Evolutionary conservation across 306 rosid species (phyloP).

Genomic region (Mimosa bimucronata): DNA sequence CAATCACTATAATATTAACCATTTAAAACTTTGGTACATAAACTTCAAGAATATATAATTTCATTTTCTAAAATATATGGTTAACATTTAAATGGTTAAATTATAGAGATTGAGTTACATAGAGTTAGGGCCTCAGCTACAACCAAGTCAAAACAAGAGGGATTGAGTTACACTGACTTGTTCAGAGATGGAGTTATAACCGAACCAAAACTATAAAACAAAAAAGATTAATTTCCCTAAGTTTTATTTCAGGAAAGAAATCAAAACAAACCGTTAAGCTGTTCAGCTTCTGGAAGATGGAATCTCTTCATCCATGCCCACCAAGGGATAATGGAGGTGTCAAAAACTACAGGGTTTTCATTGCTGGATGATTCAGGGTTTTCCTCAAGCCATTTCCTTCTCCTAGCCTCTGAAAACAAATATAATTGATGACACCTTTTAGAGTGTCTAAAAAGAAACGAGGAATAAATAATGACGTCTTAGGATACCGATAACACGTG

Average conservation of each 20-base stretch:
- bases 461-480: not conserved
- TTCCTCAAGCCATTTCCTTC: conserved; percentile 90
- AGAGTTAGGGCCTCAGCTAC: no score
- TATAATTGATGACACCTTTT: not conserved
- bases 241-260: conserved; percentile 20
- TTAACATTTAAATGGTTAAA: no score
- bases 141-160: no score
- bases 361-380: conserved; percentile 87
- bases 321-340: conserved; percentile 95
- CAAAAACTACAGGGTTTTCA: conserved; percentile 76
- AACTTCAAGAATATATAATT: no score
- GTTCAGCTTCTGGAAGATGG: conserved; percentile 98
- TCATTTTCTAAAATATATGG: no score
- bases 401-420: conserved; percentile 80
- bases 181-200: no score
- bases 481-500: not conserved
- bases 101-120: no score
- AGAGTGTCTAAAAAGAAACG: conserved; percentile 12
- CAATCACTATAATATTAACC: no score
- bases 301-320: conserved; percentile 98
- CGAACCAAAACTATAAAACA: no score
- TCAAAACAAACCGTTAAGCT: conserved; percentile 74
- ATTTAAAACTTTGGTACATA: no score
- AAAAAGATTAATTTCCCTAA: not conserved
- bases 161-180: no score